phyloP scores from a whole-genome alignment of 768 basidiomycete genomes.

The Cubamyces lactineus region DNA sequence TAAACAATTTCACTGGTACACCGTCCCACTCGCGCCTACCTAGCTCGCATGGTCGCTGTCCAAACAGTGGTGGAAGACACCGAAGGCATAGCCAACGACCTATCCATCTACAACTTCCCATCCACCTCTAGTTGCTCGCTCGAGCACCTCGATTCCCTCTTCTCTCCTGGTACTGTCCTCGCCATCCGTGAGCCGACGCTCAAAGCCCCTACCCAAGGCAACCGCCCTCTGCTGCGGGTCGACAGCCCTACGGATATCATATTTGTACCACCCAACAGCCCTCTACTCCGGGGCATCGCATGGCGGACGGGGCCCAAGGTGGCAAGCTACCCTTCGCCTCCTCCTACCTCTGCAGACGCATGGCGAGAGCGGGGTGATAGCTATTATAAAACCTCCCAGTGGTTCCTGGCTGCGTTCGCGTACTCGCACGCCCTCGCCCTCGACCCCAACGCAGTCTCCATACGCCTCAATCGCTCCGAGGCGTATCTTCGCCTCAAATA shows the following conservation, averaged over 20 bases:
- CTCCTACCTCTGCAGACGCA: slow-evolving; percentile 14
- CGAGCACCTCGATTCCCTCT: slow-evolving; percentile 32
- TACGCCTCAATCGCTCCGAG: slow-evolving; percentile 36
- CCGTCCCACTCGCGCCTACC: background rate
- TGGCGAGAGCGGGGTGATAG: slow-evolving; percentile 34
- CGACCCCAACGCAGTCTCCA: slow-evolving; percentile 21
- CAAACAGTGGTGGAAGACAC: slow-evolving; percentile 33
- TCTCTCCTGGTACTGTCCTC: slow-evolving; percentile 34
- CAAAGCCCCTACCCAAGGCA: slow-evolving; percentile 24
- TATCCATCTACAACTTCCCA: slow-evolving; percentile 36
- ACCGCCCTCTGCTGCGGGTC: slow-evolving; percentile 29
- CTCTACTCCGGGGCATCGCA: slow-evolving; percentile 10
- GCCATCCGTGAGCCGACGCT: slow-evolving; percentile 38
- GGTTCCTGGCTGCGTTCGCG: slow-evolving; percentile 33
- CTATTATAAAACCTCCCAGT: slow-evolving; percentile 27
- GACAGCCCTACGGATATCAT: slow-evolving; percentile 38
- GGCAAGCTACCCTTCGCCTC: background rate
- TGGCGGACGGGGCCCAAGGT: slow-evolving; percentile 13
- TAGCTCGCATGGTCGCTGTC: slow-evolving; percentile 17
- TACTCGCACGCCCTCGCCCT: slow-evolving; percentile 31
- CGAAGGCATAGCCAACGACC: slow-evolving; percentile 26
- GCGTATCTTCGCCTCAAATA: slow-evolving; percentile 31
- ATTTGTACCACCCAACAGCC: slow-evolving; percentile 23
- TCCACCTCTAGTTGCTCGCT: slow-evolving; percentile 23
- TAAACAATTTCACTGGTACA: too few species aligned